A percentile compares a stretch with the other conserved stretches of the same genome.
phyloP scores from a whole-genome alignment of 2,329 filamentous ascomycete genomes.

The Microascus cirrosus region DNA sequence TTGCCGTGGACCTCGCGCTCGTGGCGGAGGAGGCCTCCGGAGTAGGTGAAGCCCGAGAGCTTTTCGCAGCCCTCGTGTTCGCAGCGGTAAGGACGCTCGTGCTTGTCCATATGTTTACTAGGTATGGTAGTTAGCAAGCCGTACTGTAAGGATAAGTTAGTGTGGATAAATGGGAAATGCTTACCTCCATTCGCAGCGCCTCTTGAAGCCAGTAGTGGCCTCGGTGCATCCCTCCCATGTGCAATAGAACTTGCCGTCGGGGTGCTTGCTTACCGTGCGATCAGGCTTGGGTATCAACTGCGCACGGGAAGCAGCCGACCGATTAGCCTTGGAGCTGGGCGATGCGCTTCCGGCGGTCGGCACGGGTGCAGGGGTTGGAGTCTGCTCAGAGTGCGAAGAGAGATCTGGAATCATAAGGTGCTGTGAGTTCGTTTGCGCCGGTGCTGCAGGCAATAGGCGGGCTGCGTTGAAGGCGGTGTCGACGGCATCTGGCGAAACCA shows the following conservation, averaged over 20 bases:
- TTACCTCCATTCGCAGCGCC: slow-evolving; percentile 93
- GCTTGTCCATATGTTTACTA: slow-evolving; percentile 98
- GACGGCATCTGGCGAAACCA: slow-evolving; percentile 18
- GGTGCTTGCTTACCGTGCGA: slow-evolving; percentile 48
- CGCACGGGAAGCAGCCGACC: slow-evolving; percentile 20
- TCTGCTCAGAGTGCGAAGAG: neutral
- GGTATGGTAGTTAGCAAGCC: slow-evolving; percentile 11
- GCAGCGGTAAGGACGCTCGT: slow-evolving; percentile 88
- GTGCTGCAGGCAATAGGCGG: slow-evolving; percentile 18
- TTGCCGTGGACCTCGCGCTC: slow-evolving; percentile 90
- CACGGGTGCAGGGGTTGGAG: neutral
- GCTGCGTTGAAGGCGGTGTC: slow-evolving; percentile 13
- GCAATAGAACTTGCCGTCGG: slow-evolving; percentile 68
- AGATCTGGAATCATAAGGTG: neutral
- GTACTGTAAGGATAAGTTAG: neutral
- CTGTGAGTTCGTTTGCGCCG: neutral
- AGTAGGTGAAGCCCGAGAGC: slow-evolving; percentile 89
- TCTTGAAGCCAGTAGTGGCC: slow-evolving; percentile 54
- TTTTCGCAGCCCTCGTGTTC: slow-evolving; percentile 76
- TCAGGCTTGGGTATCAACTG: slow-evolving; percentile 49
- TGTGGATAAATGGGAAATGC: slow-evolving; percentile 23
- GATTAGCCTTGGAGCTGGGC: slow-evolving; percentile 7
- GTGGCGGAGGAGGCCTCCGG: slow-evolving; percentile 77
- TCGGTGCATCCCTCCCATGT: slow-evolving; percentile 58
- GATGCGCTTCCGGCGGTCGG: neutral